phyloP scores from a whole-genome alignment of 352 stramenopile genomes.

The Phytophthora citrophthora region DNA sequence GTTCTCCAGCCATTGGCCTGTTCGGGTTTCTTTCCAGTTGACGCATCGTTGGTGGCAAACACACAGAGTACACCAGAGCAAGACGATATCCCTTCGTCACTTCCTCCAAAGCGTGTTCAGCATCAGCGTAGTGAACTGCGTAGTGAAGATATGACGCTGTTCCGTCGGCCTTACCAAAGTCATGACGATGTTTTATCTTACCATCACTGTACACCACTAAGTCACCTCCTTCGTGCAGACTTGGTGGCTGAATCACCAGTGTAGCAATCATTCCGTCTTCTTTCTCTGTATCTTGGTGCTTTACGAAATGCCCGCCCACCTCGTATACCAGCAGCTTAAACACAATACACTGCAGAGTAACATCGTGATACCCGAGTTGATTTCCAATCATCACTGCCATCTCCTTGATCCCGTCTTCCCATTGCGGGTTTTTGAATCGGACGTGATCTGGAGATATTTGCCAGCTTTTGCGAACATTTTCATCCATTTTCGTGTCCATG shows the following conservation, averaged over 20 bases:
- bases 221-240: slow-evolving; percentile 26
- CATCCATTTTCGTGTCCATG: slow-evolving; percentile 22
- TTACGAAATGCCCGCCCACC: slow-evolving; percentile 42
- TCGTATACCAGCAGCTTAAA: slow-evolving; percentile 64
- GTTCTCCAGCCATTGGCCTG: neutral
- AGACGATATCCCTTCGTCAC: slow-evolving; percentile 32
- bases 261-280: slow-evolving; percentile 57
- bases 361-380: slow-evolving; percentile 14
- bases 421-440: slow-evolving; percentile 17
- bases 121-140: slow-evolving; percentile 37
- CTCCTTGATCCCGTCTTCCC: slow-evolving; percentile 11
- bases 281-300: slow-evolving; percentile 63
- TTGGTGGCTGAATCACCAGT: slow-evolving; percentile 45
- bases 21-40: neutral
- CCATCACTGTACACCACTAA: slow-evolving; percentile 21
- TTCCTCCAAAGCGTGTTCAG: slow-evolving; percentile 23
- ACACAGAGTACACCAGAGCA: slow-evolving; percentile 34
- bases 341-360: slow-evolving; percentile 16
- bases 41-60: slow-evolving; percentile 9
- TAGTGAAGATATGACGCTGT: slow-evolving; percentile 26
- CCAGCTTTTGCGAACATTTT: slow-evolving; percentile 32
- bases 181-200: slow-evolving; percentile 11
- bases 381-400: slow-evolving; percentile 4
- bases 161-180: slow-evolving; percentile 24
- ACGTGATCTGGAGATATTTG: slow-evolving; percentile 16